Evolutionary conservation across 2,329 filamentous ascomycete genomes (phyloP).

Genomic region (Pseudovirgaria hyperparasitica): DNA sequence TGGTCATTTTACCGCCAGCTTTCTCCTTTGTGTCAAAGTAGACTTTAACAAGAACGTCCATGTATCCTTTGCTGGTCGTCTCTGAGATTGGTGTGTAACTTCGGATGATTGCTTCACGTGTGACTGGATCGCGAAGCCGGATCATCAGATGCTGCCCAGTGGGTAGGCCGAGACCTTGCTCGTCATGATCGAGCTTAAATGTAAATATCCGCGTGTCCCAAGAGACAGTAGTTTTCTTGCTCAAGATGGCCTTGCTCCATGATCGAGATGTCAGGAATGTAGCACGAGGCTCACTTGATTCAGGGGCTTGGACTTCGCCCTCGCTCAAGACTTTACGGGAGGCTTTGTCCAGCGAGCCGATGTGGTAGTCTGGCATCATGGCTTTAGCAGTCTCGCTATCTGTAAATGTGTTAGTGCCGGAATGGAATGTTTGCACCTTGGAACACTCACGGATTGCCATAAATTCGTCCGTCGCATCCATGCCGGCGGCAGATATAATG

Average conservation of each 20-base stretch:
- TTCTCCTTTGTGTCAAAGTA: constrained; percentile 50
- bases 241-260: constrained; percentile 64
- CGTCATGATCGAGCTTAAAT: constrained; percentile 60
- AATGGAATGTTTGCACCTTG: background rate
- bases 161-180: constrained; percentile 63
- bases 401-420: constrained; percentile 27
- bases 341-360: constrained; percentile 59
- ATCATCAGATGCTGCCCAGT: constrained; percentile 82
- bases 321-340: constrained; percentile 42
- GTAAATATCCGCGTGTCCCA: constrained; percentile 71
- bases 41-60: constrained; percentile 72
- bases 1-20: constrained; percentile 69
- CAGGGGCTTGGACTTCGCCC: constrained; percentile 28
- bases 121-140: constrained; percentile 59
- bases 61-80: constrained; percentile 43
- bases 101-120: constrained; percentile 62
- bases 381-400: constrained; percentile 84
- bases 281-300: constrained; percentile 33
- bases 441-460: constrained; percentile 67
- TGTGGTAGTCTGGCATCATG: constrained; percentile 80
- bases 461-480: constrained; percentile 80
- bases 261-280: constrained; percentile 58
- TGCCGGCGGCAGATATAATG: constrained; percentile 68
- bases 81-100: constrained; percentile 78
- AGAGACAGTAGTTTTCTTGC: constrained; percentile 57